Percentiles rank a stretch among this genome's conserved stretches.
These are phyloP conservation scores for Ceratocystis huliohia DNA, from an alignment of 2,329 filamentous ascomycete species.

Conservation along the genomic window DNA sequence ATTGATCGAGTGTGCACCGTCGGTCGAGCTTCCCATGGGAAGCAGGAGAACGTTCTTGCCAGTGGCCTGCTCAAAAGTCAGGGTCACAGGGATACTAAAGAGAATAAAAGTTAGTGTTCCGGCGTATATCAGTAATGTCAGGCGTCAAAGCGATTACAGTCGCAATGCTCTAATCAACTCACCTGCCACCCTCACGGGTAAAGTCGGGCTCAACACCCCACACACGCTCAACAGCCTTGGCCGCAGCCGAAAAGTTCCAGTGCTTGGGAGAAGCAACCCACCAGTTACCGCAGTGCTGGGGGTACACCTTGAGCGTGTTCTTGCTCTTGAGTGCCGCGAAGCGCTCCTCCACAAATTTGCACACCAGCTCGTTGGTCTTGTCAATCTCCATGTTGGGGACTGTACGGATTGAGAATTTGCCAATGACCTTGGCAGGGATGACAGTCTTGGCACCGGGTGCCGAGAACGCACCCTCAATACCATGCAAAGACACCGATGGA, in stretches of 20 bases:
- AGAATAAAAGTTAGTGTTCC: neutral
- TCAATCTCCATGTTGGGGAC: conserved; percentile 95
- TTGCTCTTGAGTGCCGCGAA: conserved; percentile 84
- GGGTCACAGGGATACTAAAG: conserved; percentile 77
- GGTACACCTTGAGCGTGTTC: conserved; percentile 70
- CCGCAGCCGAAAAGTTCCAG: conserved; percentile 94
- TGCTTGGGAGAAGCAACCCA: conserved; percentile 96
- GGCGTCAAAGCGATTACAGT: neutral
- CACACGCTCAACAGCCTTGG: conserved; percentile 91
- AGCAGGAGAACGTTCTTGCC: conserved; percentile 94
- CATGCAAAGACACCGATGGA: conserved; percentile 87
- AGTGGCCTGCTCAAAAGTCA: conserved; percentile 94
- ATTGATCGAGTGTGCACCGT: conserved; percentile 94
- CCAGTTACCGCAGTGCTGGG: conserved; percentile 93
- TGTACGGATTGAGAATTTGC: conserved; percentile 96
- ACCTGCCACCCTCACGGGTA: conserved; percentile 88
- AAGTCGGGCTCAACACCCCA: conserved; percentile 90
- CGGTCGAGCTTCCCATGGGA: conserved; percentile 94
- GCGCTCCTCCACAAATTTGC: conserved; percentile 67
- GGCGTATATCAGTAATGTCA: neutral
- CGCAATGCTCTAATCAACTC: conserved; percentile 26
- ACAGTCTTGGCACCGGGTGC: conserved; percentile 93
- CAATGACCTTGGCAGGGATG: conserved; percentile 92
- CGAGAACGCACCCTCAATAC: conserved; percentile 88
- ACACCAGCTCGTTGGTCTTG: conserved; percentile 73